Conservation (phyloP, 2,329 filamentous ascomycete species). For the Lithohypha guttulata region DNA sequence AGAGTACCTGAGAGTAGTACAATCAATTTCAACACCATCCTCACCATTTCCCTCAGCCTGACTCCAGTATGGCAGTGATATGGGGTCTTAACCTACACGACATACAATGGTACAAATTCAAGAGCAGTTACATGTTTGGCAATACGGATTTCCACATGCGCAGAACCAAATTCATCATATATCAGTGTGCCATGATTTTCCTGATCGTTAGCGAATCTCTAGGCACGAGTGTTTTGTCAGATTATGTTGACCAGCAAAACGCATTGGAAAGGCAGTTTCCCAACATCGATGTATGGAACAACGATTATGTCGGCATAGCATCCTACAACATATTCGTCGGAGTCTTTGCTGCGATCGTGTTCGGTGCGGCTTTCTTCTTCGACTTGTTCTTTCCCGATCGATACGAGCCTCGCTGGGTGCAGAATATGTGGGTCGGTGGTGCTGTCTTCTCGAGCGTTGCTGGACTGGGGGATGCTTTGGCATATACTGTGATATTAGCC, state of each 20-base stretch:
- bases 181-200: constrained; percentile 49
- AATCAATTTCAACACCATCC: neutral
- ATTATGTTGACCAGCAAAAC: constrained; percentile 46
- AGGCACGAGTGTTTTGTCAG: constrained; percentile 45
- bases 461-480: constrained; percentile 38
- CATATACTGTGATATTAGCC: constrained; percentile 43
- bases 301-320: constrained; percentile 45
- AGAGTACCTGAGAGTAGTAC: too few species aligned
- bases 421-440: constrained; percentile 45
- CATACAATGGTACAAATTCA: constrained; percentile 50
- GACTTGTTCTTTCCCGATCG: constrained; percentile 52
- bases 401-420: constrained; percentile 38
- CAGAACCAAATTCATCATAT: constrained; percentile 49
- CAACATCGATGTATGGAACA: constrained; percentile 39
- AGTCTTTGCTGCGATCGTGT: constrained; percentile 47
- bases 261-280: constrained; percentile 33
- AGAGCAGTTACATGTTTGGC: constrained; percentile 45
- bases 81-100: constrained; percentile 48
- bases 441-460: constrained; percentile 39
- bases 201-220: constrained; percentile 47
- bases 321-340: constrained; percentile 51
- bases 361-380: constrained; percentile 51
- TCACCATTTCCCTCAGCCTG: too few species aligned
- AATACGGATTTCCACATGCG: constrained; percentile 45
- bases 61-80: constrained; percentile 36